Conservation (phyloP, 1,284 basidiomycete genomes). For the Schizophyllum amplum region DNA sequence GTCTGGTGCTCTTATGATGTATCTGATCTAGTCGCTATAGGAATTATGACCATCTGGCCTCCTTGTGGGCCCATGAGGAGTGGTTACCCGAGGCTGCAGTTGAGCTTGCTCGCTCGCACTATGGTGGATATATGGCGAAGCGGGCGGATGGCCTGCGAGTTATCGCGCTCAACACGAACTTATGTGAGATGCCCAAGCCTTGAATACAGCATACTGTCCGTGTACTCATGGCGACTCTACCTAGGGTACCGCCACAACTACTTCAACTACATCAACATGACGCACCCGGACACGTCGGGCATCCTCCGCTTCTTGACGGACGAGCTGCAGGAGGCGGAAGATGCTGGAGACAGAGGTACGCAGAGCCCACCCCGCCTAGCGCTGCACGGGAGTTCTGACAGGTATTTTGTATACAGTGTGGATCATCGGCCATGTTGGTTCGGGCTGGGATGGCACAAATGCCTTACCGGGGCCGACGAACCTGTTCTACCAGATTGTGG, state of each 20-base stretch:
- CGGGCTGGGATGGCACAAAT: constrained; percentile 71
- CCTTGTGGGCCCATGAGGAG: constrained; percentile 60
- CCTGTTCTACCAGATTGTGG: constrained; percentile 65
- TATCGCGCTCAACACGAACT: constrained; percentile 72
- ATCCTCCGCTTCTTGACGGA: constrained; percentile 76
- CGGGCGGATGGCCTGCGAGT: constrained; percentile 62
- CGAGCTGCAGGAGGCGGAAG: constrained; percentile 73
- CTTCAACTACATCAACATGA: constrained; percentile 74
- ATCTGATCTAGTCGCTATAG: constrained; percentile 26
- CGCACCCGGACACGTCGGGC: constrained; percentile 61
- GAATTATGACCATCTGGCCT: constrained; percentile 69
- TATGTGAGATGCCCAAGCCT: constrained; percentile 39
- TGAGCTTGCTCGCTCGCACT: constrained; percentile 57
- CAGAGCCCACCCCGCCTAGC: neutral
- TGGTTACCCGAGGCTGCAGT: constrained; percentile 63
- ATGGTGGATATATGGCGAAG: constrained; percentile 67
- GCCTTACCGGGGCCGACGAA: constrained; percentile 20
- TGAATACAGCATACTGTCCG: neutral
- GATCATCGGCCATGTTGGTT: constrained; percentile 74
- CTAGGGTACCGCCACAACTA: constrained; percentile 44
- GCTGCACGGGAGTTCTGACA: too few relatives aligned
- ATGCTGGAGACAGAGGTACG: constrained; percentile 56
- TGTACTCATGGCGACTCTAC: neutral
- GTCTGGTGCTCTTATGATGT: too few relatives aligned
- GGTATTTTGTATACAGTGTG: too few relatives aligned